Base-by-base conservation (phyloP, 495 filamentous ascomycete species). In the Rostrohypoxylon terebratum region DNA sequence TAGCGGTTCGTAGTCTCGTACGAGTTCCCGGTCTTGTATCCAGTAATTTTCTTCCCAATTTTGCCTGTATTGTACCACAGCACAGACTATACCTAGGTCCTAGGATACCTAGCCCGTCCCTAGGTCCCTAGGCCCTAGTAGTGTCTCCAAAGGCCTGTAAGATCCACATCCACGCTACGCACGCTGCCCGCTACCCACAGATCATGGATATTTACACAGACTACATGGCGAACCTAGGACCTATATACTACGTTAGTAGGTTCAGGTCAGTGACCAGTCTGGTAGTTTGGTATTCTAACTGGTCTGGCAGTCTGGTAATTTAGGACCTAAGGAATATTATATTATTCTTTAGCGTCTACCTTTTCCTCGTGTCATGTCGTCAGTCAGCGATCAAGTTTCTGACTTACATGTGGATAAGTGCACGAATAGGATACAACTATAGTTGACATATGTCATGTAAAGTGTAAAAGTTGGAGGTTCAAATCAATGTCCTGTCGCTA, bases 31-130 rank as follows among this genome's bases (percentile, higher is more conserved):
- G 31, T 53, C 47, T 66, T 20, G 21, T 28, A 42, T 51, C 25
- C 45, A 60, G 11, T n/a, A n/a, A 48, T 62, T 60, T 62, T 60
- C 33, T 50, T 60, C 45, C 44, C 59, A 74, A 74, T 67, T 74
- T 64, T 74, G 67, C 72, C 72, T 71, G 71, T 74, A 63, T 58
- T 34, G 20, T 25, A 50, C 20, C 16, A 51, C 25, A 42, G 14
- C 38, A 61, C n/a, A 34, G 21, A 58, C 62, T 31, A 34, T 31
- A 50, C 47, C 47, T 44, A 44, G 34, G 8, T n/a, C n/a, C n/a
- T n/a, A n/a, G n/a, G n/a, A n/a, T n/a, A n/a, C n/a, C n/a, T n/a
- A n/a, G n/a, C n/a, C n/a, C n/a, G n/a, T n/a, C n/a, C n/a, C n/a
- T n/a, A n/a, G n/a, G 16, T n/a, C n/a, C 40, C 40, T 44, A 18